Percentiles rank a stretch among this genome's conserved stretches.
Evolutionary conservation across 2,329 filamentous ascomycete species (phyloP).

Genomic region (Trichoderma brevicompactum): DNA sequence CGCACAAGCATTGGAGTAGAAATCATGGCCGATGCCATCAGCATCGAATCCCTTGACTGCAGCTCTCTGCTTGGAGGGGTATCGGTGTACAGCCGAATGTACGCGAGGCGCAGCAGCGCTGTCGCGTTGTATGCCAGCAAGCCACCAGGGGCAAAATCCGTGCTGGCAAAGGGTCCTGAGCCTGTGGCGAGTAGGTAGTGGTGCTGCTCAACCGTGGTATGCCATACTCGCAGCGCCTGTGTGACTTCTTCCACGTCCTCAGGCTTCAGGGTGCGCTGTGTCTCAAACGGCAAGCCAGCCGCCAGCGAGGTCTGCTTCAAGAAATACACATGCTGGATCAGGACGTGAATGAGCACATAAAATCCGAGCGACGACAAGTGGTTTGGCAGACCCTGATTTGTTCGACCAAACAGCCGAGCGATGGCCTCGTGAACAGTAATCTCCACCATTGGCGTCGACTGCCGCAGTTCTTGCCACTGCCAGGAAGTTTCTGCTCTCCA

Average conservation of each 20-base stretch:
- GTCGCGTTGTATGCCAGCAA: slow-evolving; percentile 70
- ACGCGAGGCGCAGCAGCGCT: slow-evolving; percentile 62
- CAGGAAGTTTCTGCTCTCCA: slow-evolving; percentile 62
- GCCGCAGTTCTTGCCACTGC: slow-evolving; percentile 64
- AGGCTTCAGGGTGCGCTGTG: slow-evolving; percentile 54
- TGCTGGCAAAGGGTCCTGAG: slow-evolving; percentile 49
- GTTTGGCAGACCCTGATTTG: slow-evolving; percentile 52
- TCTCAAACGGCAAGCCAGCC: slow-evolving; percentile 53
- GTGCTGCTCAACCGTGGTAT: slow-evolving; percentile 61
- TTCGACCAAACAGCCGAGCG: slow-evolving; percentile 57
- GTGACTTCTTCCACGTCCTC: slow-evolving; percentile 62
- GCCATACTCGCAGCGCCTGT: slow-evolving; percentile 62
- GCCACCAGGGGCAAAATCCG: slow-evolving; percentile 59
- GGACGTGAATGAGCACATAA: slow-evolving; percentile 72
- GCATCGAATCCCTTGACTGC: slow-evolving; percentile 65
- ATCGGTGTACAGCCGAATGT: slow-evolving; percentile 69
- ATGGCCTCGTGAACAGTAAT: slow-evolving; percentile 63
- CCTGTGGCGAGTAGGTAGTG: slow-evolving; percentile 57
- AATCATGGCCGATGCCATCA: slow-evolving; percentile 65
- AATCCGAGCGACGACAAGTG: slow-evolving; percentile 66
- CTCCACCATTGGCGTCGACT: slow-evolving; percentile 55
- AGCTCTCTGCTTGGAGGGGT: slow-evolving; percentile 65
- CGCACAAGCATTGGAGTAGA: slow-evolving; percentile 62
- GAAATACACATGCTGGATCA: slow-evolving; percentile 74
- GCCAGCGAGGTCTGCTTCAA: slow-evolving; percentile 65